Evolutionary conservation across 1,139 yeast genomes (phyloP), one percentile per base, ranked within the genome.

Genomic region (Blastobotrys indianensis): DNA sequence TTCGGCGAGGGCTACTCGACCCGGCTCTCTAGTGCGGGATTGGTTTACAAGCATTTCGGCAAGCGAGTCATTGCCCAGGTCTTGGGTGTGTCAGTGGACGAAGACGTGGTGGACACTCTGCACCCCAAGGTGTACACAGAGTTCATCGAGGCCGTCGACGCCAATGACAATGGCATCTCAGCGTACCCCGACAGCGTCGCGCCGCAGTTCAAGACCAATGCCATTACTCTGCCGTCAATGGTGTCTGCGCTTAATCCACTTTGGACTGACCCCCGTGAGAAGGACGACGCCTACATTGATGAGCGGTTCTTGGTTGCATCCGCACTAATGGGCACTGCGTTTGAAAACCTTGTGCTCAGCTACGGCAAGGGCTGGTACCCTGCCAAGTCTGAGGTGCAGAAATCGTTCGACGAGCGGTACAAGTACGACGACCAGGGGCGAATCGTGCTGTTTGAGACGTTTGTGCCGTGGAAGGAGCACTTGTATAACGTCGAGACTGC

Each of bases 381-480:
- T 41, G 97, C 97, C 25, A 84, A 85, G 62, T 70, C 76, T 43
- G 70, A 84, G 39, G 97, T 92, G 31, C 75, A 75, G 54, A 68
- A 71, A n/a, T 88, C 95, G 0, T 77, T 87, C 56, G 69, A 70
- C 4, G 58, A 67, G 15, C 60, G 71, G 3, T 41, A 42, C 23
- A 38, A 60, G 50, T 58, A 65, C 51, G 70, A 64, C 47, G 32
- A 52, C 37, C 73, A 82, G 25, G 96, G 96, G 29, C 77, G 82
- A 54, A 81, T 92, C 42, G 62, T 94, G 11, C 73, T 85, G 2
- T 74, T 92, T 54, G 80, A 77, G 16, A 76, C 75, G 53, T 86
- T 82, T 62, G 85, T 88, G 49, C 95, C 96, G 44, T 92, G 98
- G 98, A 90, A 88, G 65, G 96, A 87, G 59, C 97, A 92, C 63